Conservation (phyloP, 306 rosid genomes). For the Vigna mungo region DNA sequence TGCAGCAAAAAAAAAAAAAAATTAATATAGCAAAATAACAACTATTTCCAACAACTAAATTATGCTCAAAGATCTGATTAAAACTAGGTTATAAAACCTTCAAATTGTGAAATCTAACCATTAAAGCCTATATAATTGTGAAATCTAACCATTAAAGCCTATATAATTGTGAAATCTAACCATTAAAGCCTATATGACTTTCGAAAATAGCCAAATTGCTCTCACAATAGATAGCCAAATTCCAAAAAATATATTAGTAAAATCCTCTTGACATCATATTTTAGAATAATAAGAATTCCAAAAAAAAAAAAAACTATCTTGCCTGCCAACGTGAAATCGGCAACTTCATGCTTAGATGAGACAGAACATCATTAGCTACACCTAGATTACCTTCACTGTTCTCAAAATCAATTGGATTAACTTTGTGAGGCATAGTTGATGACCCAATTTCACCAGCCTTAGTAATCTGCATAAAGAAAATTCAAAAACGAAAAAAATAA, state of each 20-base stretch:
- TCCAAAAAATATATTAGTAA: conserved; percentile 27
- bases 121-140: no score
- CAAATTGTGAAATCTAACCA: no score
- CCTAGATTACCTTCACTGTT: conserved; percentile 96
- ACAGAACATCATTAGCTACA: conserved; percentile 73
- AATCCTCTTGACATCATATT: conserved; percentile 19
- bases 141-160: no score
- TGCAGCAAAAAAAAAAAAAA: conserved; percentile 41
- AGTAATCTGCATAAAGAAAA: conserved; percentile 48
- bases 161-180: no score
- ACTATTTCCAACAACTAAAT: conserved; percentile 33
- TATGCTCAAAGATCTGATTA: no score
- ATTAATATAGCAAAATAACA: neutral
- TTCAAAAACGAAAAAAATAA: neutral
- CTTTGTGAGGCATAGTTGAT: conserved; percentile 97
- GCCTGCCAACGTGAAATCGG: conserved; percentile 95
- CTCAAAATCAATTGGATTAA: conserved; percentile 97
- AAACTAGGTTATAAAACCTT: no score
- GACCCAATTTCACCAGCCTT: conserved; percentile 89
- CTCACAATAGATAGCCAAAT: no score
- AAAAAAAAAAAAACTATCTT: conserved; percentile 40
- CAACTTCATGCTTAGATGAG: conserved; percentile 82
- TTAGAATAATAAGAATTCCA: conserved; percentile 25
- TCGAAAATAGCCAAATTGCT: no score
- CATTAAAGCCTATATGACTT: no score